Evolutionary conservation across 2,329 filamentous ascomycete genomes (phyloP).

Genomic region (Cytospora schulzeri): DNA sequence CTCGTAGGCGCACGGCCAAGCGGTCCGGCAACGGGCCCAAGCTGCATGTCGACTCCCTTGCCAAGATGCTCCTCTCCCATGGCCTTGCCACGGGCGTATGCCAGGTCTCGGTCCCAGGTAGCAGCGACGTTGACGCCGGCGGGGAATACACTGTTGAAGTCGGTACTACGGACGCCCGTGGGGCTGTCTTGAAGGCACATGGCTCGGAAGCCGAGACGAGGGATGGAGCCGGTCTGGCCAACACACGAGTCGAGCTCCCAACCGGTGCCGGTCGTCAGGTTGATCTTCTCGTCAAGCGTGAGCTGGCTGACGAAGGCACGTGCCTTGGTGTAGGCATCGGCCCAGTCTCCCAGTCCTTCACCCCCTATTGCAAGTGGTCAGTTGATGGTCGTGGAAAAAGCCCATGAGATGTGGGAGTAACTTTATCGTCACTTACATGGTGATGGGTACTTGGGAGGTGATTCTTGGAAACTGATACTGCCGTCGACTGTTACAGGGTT

Average conservation of each 20-base stretch:
- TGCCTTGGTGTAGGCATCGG: constrained; percentile 64
- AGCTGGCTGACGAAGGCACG: constrained; percentile 66
- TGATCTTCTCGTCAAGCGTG: constrained; percentile 74
- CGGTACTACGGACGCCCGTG: constrained; percentile 65
- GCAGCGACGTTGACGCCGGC: constrained; percentile 72
- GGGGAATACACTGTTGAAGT: constrained; percentile 70
- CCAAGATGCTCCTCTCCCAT: constrained; percentile 72
- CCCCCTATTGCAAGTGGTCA: constrained; percentile 1
- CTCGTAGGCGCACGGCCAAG: constrained; percentile 66
- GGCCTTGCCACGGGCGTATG: constrained; percentile 66
- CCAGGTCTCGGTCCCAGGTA: constrained; percentile 69
- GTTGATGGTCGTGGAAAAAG: no score
- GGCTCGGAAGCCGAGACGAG: constrained; percentile 57
- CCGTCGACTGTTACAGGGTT: constrained; percentile 19
- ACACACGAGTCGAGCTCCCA: constrained; percentile 45
- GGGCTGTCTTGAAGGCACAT: constrained; percentile 74
- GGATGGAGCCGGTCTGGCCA: constrained; percentile 48
- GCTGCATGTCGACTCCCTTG: constrained; percentile 73
- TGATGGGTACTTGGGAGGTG: constrained; percentile 19
- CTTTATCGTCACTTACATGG: constrained; percentile 9
- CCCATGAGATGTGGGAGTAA: no score
- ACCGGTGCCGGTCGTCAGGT: constrained; percentile 72
- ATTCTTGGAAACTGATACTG: constrained; percentile 12
- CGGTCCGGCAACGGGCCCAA: constrained; percentile 63
- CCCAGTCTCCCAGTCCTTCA: constrained; percentile 48